A percentile compares a stretch with the other conserved stretches of the same genome.
Evolutionary conservation across 75 land plant species (phyloP).

Genomic region (Gnetum montanum): DNA sequence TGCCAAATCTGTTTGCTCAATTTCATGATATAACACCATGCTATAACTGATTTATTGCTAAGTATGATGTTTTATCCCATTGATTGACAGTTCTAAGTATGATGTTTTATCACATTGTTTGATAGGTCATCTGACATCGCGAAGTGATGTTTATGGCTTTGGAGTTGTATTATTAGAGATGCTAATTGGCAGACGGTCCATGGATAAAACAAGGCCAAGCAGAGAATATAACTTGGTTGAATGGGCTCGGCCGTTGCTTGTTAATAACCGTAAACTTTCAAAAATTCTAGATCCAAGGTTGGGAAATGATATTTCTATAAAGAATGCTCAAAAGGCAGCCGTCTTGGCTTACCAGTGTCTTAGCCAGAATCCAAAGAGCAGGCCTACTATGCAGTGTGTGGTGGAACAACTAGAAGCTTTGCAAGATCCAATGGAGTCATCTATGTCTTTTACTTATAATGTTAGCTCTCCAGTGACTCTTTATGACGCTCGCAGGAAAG

Average conservation of each 20-base stretch:
- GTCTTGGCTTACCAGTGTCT: slow-evolving; percentile 29
- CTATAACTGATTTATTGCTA: no score
- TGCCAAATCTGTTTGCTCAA: no score
- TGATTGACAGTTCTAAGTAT: no score
- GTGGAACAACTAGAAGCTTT: slow-evolving; percentile 26
- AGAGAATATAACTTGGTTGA: slow-evolving; percentile 39
- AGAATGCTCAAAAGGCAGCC: slow-evolving; percentile 28
- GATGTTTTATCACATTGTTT: no score
- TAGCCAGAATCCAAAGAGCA: slow-evolving; percentile 16
- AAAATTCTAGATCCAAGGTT: slow-evolving; percentile 27
- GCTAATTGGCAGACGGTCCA: slow-evolving; percentile 27
- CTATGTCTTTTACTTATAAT: slow-evolving; percentile 6
- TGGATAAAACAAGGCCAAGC: slow-evolving; percentile 36
- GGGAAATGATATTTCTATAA: slow-evolving; percentile 24
- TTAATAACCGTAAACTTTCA: slow-evolving; percentile 13
- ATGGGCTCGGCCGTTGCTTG: slow-evolving; percentile 24
- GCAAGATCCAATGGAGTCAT: slow-evolving; percentile 11
- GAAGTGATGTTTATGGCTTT: slow-evolving; percentile 47
- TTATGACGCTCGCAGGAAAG: background rate
- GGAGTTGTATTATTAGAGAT: slow-evolving; percentile 42
- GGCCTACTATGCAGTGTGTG: slow-evolving; percentile 25
- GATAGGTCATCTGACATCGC: slow-evolving; percentile 43
- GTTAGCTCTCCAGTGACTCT: background rate
- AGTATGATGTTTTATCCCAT: no score
- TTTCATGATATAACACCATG: no score